phyloP scores from a whole-genome alignment of 2,329 filamentous ascomycete species.

The Arachnomyces sp. region DNA sequence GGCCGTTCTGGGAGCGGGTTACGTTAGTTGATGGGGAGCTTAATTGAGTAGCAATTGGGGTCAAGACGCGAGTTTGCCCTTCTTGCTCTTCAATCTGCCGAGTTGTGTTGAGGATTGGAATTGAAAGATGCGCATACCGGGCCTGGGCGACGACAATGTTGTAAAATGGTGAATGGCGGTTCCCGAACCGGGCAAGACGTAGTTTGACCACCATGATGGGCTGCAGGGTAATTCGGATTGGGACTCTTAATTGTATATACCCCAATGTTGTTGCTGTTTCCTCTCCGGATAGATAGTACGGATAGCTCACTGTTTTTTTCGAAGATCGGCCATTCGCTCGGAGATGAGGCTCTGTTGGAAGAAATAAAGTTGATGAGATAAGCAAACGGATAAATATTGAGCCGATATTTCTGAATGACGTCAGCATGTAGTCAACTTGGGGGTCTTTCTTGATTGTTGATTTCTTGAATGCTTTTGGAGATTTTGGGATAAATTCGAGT shows the following conservation, averaged over 20 bases:
- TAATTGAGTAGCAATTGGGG: background rate
- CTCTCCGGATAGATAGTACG: no score
- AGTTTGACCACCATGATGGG: conserved; percentile 82
- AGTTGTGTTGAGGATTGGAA: background rate
- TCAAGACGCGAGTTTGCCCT: background rate
- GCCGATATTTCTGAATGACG: no score
- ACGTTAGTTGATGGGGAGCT: background rate
- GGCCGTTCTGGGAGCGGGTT: conserved; percentile 56
- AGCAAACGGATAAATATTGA: no score
- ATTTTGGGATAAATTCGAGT: no score
- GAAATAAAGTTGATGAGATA: no score
- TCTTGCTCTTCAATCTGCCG: background rate
- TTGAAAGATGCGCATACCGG: conserved; percentile 50
- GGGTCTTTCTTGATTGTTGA: no score
- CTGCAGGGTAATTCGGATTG: conserved; percentile 17
- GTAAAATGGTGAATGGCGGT: conserved; percentile 82
- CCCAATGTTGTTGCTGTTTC: conserved; percentile 1
- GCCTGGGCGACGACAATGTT: conserved; percentile 96
- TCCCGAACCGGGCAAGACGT: conserved; percentile 87
- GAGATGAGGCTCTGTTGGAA: no score
- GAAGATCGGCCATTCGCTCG: no score
- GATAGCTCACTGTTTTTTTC: background rate
- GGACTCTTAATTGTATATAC: no score
- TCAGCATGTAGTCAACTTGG: no score
- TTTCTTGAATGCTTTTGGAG: no score